These are phyloP conservation scores for Sisymbrium altissimum DNA, from an alignment of 345 rosid genomes.

Conservation along the genomic window DNA sequence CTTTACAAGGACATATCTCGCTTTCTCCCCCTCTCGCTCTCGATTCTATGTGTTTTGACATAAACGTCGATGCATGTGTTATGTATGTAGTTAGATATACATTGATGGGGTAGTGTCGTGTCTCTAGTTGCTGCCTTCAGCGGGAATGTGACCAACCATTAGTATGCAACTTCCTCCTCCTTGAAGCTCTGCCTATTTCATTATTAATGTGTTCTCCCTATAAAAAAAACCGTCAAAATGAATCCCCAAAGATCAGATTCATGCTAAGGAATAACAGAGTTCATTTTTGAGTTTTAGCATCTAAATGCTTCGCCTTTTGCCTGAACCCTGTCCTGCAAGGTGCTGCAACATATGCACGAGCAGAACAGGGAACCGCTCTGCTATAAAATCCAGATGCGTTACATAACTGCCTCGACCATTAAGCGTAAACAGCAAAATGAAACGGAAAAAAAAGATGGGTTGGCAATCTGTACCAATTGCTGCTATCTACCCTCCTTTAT, in stretches of 20 bases:
- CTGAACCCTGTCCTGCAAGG: neutral
- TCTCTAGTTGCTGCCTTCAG: neutral
- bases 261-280: conserved; percentile 8
- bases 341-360: neutral
- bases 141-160: neutral
- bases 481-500: neutral
- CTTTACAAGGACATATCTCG: neutral
- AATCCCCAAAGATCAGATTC: neutral
- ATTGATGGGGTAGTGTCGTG: neutral
- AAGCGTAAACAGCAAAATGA: neutral
- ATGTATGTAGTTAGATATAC: neutral
- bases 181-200: conserved; percentile 3
- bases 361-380: neutral
- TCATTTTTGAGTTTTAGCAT: neutral
- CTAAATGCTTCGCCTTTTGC: neutral
- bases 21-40: neutral
- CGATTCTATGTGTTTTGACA: neutral
- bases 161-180: neutral
- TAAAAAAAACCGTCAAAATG: neutral
- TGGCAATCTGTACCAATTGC: neutral
- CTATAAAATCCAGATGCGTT: conserved; percentile 15
- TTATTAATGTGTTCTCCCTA: conserved; percentile 1
- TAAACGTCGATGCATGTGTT: neutral
- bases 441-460: neutral
- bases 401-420: neutral